Percentiles rank a stretch among this genome's conserved stretches.
phyloP scores from a whole-genome alignment of 2,329 filamentous ascomycete genomes.

The Penicillium sp. region DNA sequence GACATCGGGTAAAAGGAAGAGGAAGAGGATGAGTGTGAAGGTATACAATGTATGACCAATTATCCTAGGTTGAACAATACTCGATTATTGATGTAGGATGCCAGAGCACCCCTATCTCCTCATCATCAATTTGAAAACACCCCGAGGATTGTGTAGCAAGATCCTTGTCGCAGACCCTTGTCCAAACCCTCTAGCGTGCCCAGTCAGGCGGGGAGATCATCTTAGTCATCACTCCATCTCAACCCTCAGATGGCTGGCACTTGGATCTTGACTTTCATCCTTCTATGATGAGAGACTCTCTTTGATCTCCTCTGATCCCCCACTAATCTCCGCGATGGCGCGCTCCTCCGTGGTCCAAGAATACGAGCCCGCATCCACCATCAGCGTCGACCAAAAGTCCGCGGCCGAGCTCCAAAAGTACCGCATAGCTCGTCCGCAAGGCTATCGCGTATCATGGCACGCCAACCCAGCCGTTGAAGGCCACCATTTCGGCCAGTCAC shows the following conservation, averaged over 20 bases:
- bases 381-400: slow-evolving; percentile 55
- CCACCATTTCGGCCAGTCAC: slow-evolving; percentile 94
- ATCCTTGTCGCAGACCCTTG: background rate
- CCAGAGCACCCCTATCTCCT: no score
- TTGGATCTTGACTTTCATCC: background rate
- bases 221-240: slow-evolving; percentile 17
- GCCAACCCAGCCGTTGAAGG: slow-evolving; percentile 93
- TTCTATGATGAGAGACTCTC: background rate
- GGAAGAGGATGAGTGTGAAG: no score
- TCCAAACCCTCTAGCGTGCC: background rate
- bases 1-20: no score
- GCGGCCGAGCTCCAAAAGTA: slow-evolving; percentile 57
- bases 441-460: slow-evolving; percentile 92
- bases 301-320: background rate
- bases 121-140: no score
- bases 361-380: slow-evolving; percentile 48
- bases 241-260: background rate
- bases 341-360: slow-evolving; percentile 52
- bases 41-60: no score
- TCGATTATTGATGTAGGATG: no score
- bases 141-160: no score
- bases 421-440: slow-evolving; percentile 76
- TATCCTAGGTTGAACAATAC: no score
- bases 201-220: background rate
- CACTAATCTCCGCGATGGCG: slow-evolving; percentile 33